Evolutionary conservation across 2,329 filamentous ascomycete genomes (phyloP).

Genomic region (Decorospora gaudefroyi): DNA sequence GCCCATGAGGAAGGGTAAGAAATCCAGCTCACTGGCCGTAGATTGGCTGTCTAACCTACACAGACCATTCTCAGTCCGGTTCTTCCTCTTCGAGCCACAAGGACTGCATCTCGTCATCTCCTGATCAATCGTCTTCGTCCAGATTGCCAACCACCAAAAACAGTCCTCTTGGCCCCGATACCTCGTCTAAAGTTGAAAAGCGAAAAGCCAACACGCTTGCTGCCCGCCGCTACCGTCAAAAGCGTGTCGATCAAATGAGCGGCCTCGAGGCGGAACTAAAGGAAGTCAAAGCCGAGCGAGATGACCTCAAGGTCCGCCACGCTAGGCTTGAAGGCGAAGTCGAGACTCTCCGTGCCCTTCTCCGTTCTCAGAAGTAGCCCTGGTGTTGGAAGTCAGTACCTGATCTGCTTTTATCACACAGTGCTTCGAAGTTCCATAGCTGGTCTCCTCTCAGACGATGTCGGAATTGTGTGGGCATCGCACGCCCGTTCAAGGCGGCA

Average conservation of each 20-base stretch:
- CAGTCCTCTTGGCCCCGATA: constrained; percentile 27
- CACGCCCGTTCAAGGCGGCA: constrained; percentile 20
- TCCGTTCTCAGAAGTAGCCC: constrained; percentile 49
- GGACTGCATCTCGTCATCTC: constrained; percentile 32
- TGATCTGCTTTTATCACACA: constrained; percentile 7
- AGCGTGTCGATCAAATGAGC: constrained; percentile 67
- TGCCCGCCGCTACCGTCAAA: constrained; percentile 72
- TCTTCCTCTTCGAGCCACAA: constrained; percentile 35
- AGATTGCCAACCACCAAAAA: constrained; percentile 33
- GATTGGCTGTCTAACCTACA: constrained; percentile 15
- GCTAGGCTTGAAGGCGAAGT: constrained; percentile 69
- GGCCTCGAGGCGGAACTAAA: constrained; percentile 65
- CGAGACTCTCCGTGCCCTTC: constrained; percentile 59
- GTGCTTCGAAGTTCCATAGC: background rate
- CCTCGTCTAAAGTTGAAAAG: constrained; percentile 53
- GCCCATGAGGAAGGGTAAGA: constrained; percentile 36
- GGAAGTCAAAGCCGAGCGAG: constrained; percentile 63
- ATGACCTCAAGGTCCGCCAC: constrained; percentile 65
- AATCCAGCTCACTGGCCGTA: background rate
- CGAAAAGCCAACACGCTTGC: constrained; percentile 71
- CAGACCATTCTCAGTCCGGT: constrained; percentile 34
- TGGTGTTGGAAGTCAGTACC: constrained; percentile 22
- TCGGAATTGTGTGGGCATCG: constrained; percentile 35
- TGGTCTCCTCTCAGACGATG: constrained; percentile 38
- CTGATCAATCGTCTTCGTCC: constrained; percentile 30